Conservation (phyloP, 768 basidiomycete genomes). For the Serendipita sp. region DNA sequence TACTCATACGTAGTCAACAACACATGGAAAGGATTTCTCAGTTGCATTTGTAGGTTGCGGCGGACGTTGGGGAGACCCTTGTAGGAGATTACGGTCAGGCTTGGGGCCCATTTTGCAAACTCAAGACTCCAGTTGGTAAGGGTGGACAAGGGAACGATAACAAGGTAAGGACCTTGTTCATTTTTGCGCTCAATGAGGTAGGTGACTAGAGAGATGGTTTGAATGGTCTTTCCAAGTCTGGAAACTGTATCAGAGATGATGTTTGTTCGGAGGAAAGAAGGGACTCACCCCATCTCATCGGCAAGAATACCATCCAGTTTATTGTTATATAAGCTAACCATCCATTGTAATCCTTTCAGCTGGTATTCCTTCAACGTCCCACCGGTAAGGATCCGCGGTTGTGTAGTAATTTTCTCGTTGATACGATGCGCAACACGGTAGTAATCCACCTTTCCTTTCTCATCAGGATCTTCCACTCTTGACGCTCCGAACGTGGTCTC, state of each 20-base stretch:
- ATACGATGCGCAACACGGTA: conserved; percentile 89
- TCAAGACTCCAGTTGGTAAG: conserved; percentile 96
- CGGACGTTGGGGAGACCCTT: conserved; percentile 83
- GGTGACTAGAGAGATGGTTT: conserved; percentile 86
- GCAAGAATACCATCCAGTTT: conserved; percentile 87
- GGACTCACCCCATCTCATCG: conserved; percentile 64
- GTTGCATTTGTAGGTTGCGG: conserved; percentile 55
- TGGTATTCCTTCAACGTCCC: conserved; percentile 92
- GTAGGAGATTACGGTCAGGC: conserved; percentile 64
- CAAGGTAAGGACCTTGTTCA: conserved; percentile 86
- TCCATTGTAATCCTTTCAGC: conserved; percentile 90
- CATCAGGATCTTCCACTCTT: conserved; percentile 39
- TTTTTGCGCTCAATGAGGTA: conserved; percentile 86
- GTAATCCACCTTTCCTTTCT: conserved; percentile 76
- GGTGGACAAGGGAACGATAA: conserved; percentile 88
- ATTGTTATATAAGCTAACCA: conserved; percentile 97
- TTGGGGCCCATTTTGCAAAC: conserved; percentile 93
- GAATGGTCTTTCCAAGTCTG: conserved; percentile 85
- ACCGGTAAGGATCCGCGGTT: conserved; percentile 61
- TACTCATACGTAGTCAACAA: conserved; percentile 92
- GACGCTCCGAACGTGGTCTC: conserved; percentile 88
- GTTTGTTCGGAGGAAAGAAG: neutral
- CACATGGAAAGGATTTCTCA: conserved; percentile 82
- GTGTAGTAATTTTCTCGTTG: conserved; percentile 65
- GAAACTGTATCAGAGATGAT: neutral